Evolutionary conservation across 805 yeast species (phyloP), one percentile per base, ranked within the genome.

Genomic region (Ogataea kodamae): DNA sequence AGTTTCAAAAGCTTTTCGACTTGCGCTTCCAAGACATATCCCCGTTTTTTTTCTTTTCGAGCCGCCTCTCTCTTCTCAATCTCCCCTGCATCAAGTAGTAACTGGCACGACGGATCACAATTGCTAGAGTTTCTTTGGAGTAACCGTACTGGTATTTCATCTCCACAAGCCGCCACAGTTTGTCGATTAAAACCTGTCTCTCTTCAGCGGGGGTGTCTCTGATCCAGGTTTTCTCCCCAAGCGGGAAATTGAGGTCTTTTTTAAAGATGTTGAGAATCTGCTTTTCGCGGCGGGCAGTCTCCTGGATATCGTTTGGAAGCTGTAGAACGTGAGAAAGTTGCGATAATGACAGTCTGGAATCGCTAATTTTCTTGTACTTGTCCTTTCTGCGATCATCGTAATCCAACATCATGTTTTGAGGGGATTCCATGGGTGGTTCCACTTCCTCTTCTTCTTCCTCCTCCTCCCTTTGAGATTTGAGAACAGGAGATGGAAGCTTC

Each of bases 151-250:
- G 65, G 49, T 71, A 78, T 25, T 65, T 67, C 3, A 47, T 48
- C 19, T 62, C 64, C 5, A 81, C 76, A 36, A 69, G 62, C 5
- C 50, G 48, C 47, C 69, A 63, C 30, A 87, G 65, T 31, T 67
- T 60, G 16, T 65, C 65, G 16, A 83, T 60, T 26, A 78, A 59
- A 5, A 56, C 47, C 8, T 55, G 55, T 25, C 95, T 66, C 42
- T 72, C 71, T 4, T 57, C 60, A 33, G 67, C 70, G 1, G 72
- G 66, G 0, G 92, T 82, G 50, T 82, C 95, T 43, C 95, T 68
- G 25, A 84, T 78, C 95, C 96, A 87, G 0, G 95, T 83, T 49
- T 75, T 74, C 42, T 76, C 72, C 5, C 95, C 95, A 18, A 87
- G 55, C 18, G 80, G 77, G 57, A 84, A 86, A 4, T 81, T 78